These are phyloP conservation scores for Vanderwaltozyma tropicalis DNA, from an alignment of 805 yeast genomes.

Conservation along the genomic window DNA sequence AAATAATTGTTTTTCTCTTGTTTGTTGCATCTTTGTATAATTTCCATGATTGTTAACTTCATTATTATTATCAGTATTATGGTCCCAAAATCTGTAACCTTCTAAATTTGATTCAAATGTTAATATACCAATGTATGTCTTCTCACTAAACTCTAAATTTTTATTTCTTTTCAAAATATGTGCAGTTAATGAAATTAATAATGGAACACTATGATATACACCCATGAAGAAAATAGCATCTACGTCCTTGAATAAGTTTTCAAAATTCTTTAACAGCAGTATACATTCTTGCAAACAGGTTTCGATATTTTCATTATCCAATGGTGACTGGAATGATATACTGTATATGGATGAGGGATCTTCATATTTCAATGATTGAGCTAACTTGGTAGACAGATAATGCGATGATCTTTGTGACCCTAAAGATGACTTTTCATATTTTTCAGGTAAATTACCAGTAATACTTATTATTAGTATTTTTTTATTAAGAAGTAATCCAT, in stretches of 20 bases:
- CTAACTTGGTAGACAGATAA: constrained; percentile 20
- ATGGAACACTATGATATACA: constrained; percentile 45
- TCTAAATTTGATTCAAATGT: constrained; percentile 31
- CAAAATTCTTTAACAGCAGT: constrained; percentile 40
- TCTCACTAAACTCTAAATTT: constrained; percentile 10
- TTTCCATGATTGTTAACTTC: constrained; percentile 9
- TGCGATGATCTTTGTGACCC: constrained; percentile 22
- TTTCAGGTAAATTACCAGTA: constrained; percentile 26
- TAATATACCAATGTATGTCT: constrained; percentile 24
- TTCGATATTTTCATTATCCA: constrained; percentile 19
- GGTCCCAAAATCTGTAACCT: constrained; percentile 34
- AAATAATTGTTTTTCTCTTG: constrained; percentile 23
- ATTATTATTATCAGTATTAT: constrained; percentile 21
- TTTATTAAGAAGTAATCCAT: constrained; percentile 13
- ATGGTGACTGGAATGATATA: constrained; percentile 29
- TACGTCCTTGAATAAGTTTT: constrained; percentile 35
- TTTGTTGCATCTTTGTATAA: constrained; percentile 18
- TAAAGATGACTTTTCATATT: constrained; percentile 22
- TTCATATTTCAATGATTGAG: constrained; percentile 25
- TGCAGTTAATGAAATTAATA: constrained; percentile 38
- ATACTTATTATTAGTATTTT: constrained; percentile 24
- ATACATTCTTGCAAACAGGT: constrained; percentile 35
- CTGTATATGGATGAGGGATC: constrained; percentile 15
- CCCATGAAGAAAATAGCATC: constrained; percentile 41
- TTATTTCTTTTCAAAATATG: constrained; percentile 30